A percentile compares a stretch with the other conserved stretches of the same genome.
These are phyloP conservation scores for Ophiostoma perfectum DNA, from an alignment of 2,329 filamentous ascomycete species.

Conservation along the genomic window DNA sequence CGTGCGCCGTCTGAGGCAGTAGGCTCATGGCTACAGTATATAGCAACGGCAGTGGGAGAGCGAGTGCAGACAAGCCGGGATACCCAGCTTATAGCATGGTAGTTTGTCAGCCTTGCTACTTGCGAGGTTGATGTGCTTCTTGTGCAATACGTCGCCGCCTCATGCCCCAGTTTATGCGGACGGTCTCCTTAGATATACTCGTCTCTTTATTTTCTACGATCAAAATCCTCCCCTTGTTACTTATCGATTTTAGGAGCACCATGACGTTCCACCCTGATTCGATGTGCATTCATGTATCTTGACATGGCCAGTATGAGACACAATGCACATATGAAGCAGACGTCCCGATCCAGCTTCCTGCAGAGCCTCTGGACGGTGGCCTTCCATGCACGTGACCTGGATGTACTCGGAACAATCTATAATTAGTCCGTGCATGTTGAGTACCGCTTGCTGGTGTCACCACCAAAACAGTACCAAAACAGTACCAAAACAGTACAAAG, in stretches of 20 bases:
- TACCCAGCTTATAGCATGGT: no score
- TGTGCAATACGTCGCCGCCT: no score
- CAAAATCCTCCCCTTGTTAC: no score
- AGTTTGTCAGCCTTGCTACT: not conserved
- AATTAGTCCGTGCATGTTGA: not conserved
- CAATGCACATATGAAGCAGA: not conserved
- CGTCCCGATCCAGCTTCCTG: not conserved
- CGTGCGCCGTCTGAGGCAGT: no score
- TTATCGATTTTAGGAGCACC: no score
- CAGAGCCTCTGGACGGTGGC: not conserved
- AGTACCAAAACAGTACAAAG: constrained; percentile 4
- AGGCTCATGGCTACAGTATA: not conserved
- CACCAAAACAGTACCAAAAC: constrained; percentile 2
- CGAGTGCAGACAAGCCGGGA: no score
- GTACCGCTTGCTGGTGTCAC: not conserved
- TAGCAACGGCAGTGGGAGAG: not conserved
- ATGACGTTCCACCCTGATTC: no score
- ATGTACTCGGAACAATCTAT: not conserved
- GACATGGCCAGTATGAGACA: not conserved
- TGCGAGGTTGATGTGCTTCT: not conserved
- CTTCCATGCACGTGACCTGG: not conserved
- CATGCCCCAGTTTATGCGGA: not conserved
- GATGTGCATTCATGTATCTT: no score
- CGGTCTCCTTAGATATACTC: not conserved
- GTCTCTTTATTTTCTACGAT: not conserved